A percentile compares a stretch with the other conserved stretches of the same genome.
phyloP scores from a whole-genome alignment of 768 basidiomycete species.

The Pisolithus microcarpus region DNA sequence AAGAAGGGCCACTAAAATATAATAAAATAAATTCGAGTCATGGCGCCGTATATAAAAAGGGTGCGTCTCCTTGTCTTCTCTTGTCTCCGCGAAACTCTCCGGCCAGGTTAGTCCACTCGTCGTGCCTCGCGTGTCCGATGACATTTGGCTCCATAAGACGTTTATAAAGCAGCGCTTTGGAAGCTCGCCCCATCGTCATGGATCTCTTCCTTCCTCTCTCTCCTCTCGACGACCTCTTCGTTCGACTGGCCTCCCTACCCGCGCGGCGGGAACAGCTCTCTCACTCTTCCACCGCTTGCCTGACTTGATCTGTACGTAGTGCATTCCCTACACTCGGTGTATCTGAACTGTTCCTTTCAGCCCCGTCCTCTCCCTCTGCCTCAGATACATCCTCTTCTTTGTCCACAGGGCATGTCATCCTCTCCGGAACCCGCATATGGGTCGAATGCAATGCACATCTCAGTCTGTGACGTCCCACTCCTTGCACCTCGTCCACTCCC shows the following conservation, averaged over 20 bases:
- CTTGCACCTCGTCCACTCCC: conserved; percentile 63
- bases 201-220: conserved; percentile 9
- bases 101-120: neutral
- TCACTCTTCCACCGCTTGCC: neutral
- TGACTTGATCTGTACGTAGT: conserved; percentile 1
- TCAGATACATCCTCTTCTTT: conserved; percentile 25
- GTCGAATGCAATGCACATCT: conserved; percentile 33
- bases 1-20: too few relatives aligned
- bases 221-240: conserved; percentile 17
- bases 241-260: neutral
- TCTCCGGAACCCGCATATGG: conserved; percentile 15
- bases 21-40: neutral
- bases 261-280: neutral
- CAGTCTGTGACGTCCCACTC: conserved; percentile 58
- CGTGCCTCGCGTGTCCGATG: neutral
- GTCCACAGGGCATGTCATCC: conserved; percentile 19
- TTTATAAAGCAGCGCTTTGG: neutral
- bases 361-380: conserved; percentile 38
- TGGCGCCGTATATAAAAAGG: too few relatives aligned
- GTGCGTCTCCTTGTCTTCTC: too few relatives aligned
- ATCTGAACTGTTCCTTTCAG: conserved; percentile 18
- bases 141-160: too few relatives aligned
- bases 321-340: neutral
- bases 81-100: neutral
- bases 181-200: neutral